phyloP scores from a whole-genome alignment of 495 filamentous ascomycete genomes.

The Penicillium riverlandense region DNA sequence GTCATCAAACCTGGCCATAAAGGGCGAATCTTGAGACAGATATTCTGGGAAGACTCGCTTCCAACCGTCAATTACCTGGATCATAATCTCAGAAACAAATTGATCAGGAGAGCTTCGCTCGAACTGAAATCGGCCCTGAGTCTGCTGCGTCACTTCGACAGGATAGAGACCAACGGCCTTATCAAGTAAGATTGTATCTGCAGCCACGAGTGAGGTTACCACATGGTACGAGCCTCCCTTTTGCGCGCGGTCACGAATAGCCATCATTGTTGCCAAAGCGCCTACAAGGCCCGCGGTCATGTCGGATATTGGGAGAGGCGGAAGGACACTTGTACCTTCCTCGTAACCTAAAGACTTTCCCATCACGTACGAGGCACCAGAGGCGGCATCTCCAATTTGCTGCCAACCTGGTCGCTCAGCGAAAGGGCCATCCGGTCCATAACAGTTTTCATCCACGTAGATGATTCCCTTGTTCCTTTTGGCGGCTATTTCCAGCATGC shows the following conservation, averaged over 20 bases:
- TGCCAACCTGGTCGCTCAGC: conserved; percentile 36
- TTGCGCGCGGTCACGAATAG: conserved; percentile 16
- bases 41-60: conserved; percentile 17
- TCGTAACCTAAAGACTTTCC: conserved; percentile 46
- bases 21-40: conserved; percentile 12
- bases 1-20: conserved; percentile 20
- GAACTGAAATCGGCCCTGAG: conserved; percentile 7
- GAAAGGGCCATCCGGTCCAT: conserved; percentile 36
- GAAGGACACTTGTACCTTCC: conserved; percentile 55
- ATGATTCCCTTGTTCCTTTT: conserved; percentile 48
- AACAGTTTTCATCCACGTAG: conserved; percentile 60
- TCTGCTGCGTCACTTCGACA: conserved; percentile 9
- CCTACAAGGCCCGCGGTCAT: conserved; percentile 58
- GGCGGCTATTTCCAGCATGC: conserved; percentile 40
- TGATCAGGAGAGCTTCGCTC: conserved; percentile 9
- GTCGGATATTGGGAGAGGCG: conserved; percentile 64
- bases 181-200: conserved; percentile 10
- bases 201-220: conserved; percentile 18
- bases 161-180: conserved; percentile 20
- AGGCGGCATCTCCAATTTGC: conserved; percentile 39
- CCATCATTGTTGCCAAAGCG: conserved; percentile 46
- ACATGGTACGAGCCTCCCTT: conserved; percentile 23
- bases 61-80: conserved; percentile 22
- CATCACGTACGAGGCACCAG: conserved; percentile 10
- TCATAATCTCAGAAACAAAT: conserved; percentile 22